Evolutionary conservation across 2,329 filamentous ascomycete species (phyloP), one percentile per base, ranked within the genome.

Genomic region (Chrysosporium queenslandicum): DNA sequence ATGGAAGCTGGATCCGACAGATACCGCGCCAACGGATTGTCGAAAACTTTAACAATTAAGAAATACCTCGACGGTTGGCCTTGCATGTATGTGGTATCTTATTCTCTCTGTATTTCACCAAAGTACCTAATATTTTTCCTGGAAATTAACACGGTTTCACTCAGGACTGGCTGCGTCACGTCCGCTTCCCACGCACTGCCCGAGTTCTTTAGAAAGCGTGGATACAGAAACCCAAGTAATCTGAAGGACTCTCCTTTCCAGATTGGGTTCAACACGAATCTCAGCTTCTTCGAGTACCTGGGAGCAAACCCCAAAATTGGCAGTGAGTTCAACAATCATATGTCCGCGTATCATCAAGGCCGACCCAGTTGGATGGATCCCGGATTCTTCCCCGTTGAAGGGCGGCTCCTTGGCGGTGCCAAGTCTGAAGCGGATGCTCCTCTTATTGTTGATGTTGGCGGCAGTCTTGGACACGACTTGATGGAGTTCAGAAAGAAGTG

Each of bases 361-460:
- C 40, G 50, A 46, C 16, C 50, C n/a, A 46, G 40, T 20, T 52
- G 50, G 50, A 52, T 46, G 39, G 40, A 52, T 23, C 40, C 16
- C 18, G 49, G 49, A 4, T 52, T 52, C 18, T 52, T 46, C 23
- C 50, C 50, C 7, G 40, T 52, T 11, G 11, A 52, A 34, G n/a
- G 18, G 9, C n/a, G 27, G 1, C 25, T 52, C 12, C 12, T 52
- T 25, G 40, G 46, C 6, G 50, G 50, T 16, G 39, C 30, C 7
- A 29, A 29, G 23, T 3, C 23, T 16, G 40, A 43, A 29, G 23
- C 18, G 5, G 46, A 61, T 0, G 59, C 58, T 23, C 62, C 65
- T 6, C 57, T 66, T 1, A 52, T 69, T 2, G 71, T 75, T 1
- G 73, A 76, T 54, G 61, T 76, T 1, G 73, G 71, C 7, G 73